Base-by-base conservation (phyloP, 768 basidiomycete species). In the Termitomyces sp. region DNA sequence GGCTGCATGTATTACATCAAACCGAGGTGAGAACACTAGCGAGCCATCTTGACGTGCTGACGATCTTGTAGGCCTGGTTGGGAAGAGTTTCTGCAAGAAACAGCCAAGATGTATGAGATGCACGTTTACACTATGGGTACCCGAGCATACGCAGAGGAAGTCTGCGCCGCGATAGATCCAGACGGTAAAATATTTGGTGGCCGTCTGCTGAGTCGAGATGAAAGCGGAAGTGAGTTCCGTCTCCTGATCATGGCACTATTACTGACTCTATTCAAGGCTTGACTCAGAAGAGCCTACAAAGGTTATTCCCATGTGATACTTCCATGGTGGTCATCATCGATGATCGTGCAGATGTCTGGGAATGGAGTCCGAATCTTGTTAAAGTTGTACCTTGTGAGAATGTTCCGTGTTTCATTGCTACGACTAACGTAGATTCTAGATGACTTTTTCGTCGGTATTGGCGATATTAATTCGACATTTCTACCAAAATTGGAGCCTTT, bases 91-190 rank as follows among this genome's bases (percentile, higher is more conserved):
- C 78, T 99, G 54, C 75, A 76, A 60, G 78, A 79, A 47, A 82
- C 89, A 63, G 81, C 90, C 37, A 75, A 77, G 52, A 87, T 90
- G 68, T 99, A 96, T 72, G 95, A 98, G 75, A 94, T 98, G 94
- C 97, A 98, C 71, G 95, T 99, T 49, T 99, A 99, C 73, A 99
- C 96, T 24, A 98, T 98, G 95, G 97, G 97, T 56, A 98, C 96
- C 27, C 86, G 97, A 47, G 89, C 93, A 47, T 99, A 98, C 73
- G 97, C 97, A 39, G 91, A 95, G 72, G 84, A 94, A 71, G 96
- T 98, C 20, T 97, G 95, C 72, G 84, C 88, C 49, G 89, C 93
- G 30, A 93, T 99, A 68, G 97, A 99, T 76, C 93, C 96, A 15
- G 85, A 88, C 53, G 86, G 86, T 5, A 86, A 79, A 71, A 78